Base-by-base conservation (phyloP, 306 rosid species). In the Ceratonia siliqua region DNA sequence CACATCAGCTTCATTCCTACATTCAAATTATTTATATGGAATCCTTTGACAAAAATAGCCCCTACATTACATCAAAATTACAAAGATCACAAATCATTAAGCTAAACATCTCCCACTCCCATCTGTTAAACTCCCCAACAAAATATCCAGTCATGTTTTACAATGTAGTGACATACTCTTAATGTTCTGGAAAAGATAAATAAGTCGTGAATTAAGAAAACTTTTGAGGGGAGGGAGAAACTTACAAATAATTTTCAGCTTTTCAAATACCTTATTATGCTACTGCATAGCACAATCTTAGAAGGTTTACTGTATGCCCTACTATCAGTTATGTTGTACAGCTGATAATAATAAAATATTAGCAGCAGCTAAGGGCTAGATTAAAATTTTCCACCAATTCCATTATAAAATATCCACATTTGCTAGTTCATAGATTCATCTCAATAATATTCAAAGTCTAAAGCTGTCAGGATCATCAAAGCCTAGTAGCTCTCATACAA, bases 371-470 rank as follows among this genome's bases (percentile, higher is more conserved):
- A 38, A 8, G 2, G 9, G 9, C 42, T 68, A 24, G 22, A 58
- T 38, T 61, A 61, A 27, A 27, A 21, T 15, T 24, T 58, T 70
- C 48, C 71, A 59, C 38, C 20, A 61, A 49, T 59, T 70, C 46
- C n/a, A 20, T 32, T 42, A 62, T 52, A 66, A 70, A 36, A 21
- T n/a, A 39, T 48, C 35, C n/a, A 13, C 56, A 61, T 61, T 69
- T 70, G 49, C 64, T 41, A 42, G 59, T 41, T 35, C 54, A 41
- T 42, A 42, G 13, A 53, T 39, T 52, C 39, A 52, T 70, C 46
- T n/a, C n/a, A 78, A 52, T 52, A 62, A 46, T 50, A 48, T 53
- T 53, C 66, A 20, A 71, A 35, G 21, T 18, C 41, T 42, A 62
- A 49, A 24, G 66, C n/a, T 42, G n/a, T 12, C 48, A 42, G 48